Conservation (phyloP, 2,329 filamentous ascomycete species). For the Beauveria sp. region DNA sequence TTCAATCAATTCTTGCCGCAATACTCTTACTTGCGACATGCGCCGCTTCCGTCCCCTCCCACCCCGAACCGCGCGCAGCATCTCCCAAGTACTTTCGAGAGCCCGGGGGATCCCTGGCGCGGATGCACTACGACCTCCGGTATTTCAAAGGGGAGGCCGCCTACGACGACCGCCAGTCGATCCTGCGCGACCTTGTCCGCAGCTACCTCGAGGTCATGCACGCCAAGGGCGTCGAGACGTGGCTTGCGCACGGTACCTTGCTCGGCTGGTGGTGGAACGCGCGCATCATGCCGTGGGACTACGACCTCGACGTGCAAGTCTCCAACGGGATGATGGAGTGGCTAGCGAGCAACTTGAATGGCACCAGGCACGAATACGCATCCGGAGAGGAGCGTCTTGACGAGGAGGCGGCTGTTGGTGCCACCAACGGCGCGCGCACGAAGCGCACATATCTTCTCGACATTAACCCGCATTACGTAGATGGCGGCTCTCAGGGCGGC, state of each 20-base stretch:
- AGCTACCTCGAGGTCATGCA: conserved; percentile 65
- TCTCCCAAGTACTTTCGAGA: conserved; percentile 57
- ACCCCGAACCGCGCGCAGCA: neutral
- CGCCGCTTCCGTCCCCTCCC: neutral
- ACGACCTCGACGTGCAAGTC: conserved; percentile 77
- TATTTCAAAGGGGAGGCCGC: conserved; percentile 57
- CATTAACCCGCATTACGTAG: conserved; percentile 62
- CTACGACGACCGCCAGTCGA: conserved; percentile 59
- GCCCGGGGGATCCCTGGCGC: conserved; percentile 49
- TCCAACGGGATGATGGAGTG: conserved; percentile 57
- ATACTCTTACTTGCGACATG: neutral
- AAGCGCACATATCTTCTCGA: conserved; percentile 60
- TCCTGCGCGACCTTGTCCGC: conserved; percentile 61
- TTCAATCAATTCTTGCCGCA: neutral
- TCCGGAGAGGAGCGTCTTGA: neutral
- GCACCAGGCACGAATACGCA: conserved; percentile 53
- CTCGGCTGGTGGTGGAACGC: conserved; percentile 88
- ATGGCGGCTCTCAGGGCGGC: conserved; percentile 31
- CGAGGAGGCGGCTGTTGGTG: conserved; percentile 30
- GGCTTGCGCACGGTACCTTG: conserved; percentile 79
- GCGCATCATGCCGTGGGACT: conserved; percentile 74
- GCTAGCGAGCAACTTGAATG: conserved; percentile 60
- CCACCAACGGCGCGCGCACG: conserved; percentile 12
- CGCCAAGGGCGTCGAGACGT: conserved; percentile 63
- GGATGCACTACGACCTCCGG: conserved; percentile 67